These are phyloP conservation scores for Parietichytrium sp. DNA, from an alignment of 108 stramenopile genomes.

Conservation along the genomic window DNA sequence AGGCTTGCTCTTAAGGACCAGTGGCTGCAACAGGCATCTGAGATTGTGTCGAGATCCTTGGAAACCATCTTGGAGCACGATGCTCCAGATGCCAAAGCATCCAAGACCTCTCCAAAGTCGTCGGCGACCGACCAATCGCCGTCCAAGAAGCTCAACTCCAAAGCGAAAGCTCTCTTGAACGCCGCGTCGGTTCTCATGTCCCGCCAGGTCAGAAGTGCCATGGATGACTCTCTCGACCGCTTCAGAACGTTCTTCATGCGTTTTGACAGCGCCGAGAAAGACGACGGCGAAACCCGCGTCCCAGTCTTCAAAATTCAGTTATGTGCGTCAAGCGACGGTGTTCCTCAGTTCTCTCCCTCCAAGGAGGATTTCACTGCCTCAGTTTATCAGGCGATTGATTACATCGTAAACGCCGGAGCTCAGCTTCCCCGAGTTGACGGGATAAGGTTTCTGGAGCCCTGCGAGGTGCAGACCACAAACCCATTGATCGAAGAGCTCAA, in stretches of 20 bases:
- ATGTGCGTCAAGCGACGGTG: not conserved
- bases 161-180: slow-evolving; percentile 41
- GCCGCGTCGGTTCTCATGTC: slow-evolving; percentile 61
- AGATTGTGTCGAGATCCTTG: not conserved
- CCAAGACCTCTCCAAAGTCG: not conserved
- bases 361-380: slow-evolving; percentile 32
- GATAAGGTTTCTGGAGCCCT: slow-evolving; percentile 16
- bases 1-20: not conserved
- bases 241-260: slow-evolving; percentile 45
- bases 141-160: no score
- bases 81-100: not conserved
- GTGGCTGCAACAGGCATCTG: slow-evolving; percentile 21
- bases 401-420: not conserved
- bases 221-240: slow-evolving; percentile 37
- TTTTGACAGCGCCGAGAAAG: not conserved
- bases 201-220: slow-evolving; percentile 44
- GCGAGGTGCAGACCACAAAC: not conserved
- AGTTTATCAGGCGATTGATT: not conserved
- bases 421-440: slow-evolving; percentile 24
- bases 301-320: not conserved
- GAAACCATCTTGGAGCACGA: not conserved
- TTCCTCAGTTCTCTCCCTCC: not conserved
- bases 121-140: slow-evolving; percentile 6
- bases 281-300: not conserved
- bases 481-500: not conserved